A percentile compares a stretch with the other conserved stretches of the same genome.
These are phyloP conservation scores for Calocybe indica DNA, from an alignment of 768 basidiomycete genomes.

Conservation along the genomic window DNA sequence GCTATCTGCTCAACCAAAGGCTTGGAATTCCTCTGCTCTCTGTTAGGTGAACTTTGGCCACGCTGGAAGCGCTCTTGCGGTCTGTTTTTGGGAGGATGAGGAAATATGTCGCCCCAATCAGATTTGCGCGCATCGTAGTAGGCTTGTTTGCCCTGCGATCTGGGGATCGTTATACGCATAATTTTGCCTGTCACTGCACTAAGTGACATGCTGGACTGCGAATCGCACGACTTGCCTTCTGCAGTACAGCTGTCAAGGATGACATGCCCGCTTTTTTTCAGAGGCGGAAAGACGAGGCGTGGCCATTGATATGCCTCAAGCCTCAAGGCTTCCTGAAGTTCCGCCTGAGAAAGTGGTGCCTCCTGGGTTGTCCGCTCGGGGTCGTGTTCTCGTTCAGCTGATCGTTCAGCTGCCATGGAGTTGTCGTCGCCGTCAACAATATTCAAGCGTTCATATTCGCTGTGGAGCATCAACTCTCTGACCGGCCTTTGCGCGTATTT, in stretches of 20 bases:
- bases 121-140: constrained; percentile 96
- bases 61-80: constrained; percentile 52
- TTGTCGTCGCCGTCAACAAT: constrained; percentile 5
- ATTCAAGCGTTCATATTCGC: constrained; percentile 18
- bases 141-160: constrained; percentile 90
- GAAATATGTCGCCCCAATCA: constrained; percentile 92
- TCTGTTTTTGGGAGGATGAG: constrained; percentile 77
- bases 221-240: constrained; percentile 46
- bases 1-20: no score
- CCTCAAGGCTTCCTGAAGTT: constrained; percentile 51
- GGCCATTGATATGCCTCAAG: constrained; percentile 86
- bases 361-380: constrained; percentile 6
- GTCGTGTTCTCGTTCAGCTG: constrained; percentile 4
- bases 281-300: constrained; percentile 84
- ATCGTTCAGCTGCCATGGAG: constrained; percentile 6
- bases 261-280: constrained; percentile 89
- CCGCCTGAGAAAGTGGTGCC: constrained; percentile 15
- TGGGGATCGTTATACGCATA: constrained; percentile 87
- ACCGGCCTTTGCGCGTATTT: constrained; percentile 18
- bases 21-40: no score
- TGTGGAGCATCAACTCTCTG: constrained; percentile 37
- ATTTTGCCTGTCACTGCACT: constrained; percentile 62
- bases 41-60: constrained; percentile 18
- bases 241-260: constrained; percentile 84
- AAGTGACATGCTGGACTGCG: neutral